Base-by-base conservation (phyloP, 805 yeast genomes). In the Pichia pseudocactophila region DNA sequence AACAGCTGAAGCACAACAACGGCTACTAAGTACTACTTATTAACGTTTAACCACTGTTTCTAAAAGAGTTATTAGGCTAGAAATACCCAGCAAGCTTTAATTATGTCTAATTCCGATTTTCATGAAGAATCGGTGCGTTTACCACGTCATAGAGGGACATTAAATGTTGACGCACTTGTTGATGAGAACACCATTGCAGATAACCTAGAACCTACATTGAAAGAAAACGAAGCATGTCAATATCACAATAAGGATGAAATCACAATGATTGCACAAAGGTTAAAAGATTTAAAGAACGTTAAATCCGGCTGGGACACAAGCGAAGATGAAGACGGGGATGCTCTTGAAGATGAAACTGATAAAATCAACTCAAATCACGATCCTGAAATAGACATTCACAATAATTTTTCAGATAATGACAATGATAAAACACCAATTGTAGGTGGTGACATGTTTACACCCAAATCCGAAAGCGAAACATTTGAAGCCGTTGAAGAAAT, bases 71-170 rank as follows among this genome's bases (percentile, higher is more conserved):
- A n/a, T n/a, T n/a, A n/a, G n/a, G n/a, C n/a, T n/a, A n/a, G n/a
- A n/a, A n/a, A n/a, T n/a, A n/a, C n/a, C n/a, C n/a, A n/a, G n/a
- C n/a, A n/a, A n/a, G n/a, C n/a, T n/a, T n/a, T n/a, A 22, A 22
- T 22, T 22, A 22, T 22, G 25, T 22, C 25, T 22, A 8, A 22
- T 8, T 22, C 25, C 5, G 8, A 22, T 22, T 22, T 25, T 11
- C 35, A 41, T 11, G 4, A 31, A 6, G 48, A 47, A 2, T 18
- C 41, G 16, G 39, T 48, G 3, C 32, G 44, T 7, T 40, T 58
- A 16, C 64, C 64, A 19, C 55, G 64, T 20, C 51, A 49, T 33
- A 46, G 52, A 33, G 63, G 55, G 8, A 58, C 61, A 2, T 37
- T 54, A 26, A 52, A 59, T 40, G 61, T 59, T 31, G 56, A 55